phyloP scores from a whole-genome alignment of 129 eudicot genomes.

The Artemisia tridentata region DNA sequence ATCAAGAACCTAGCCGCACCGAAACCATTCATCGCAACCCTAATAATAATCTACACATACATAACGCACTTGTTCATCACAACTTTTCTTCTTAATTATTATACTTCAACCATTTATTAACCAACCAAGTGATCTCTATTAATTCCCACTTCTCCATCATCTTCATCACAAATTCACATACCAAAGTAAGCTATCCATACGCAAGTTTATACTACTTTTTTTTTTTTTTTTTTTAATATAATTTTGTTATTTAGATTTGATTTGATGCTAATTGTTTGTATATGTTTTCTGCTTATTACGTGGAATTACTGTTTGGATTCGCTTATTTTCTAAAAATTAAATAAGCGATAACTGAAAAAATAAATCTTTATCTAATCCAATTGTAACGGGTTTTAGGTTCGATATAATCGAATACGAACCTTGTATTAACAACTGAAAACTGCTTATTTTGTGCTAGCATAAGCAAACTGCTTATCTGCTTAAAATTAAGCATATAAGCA shows the following conservation, averaged over 20 bases:
- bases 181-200: conserved; percentile 25
- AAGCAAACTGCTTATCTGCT: too few species aligned
- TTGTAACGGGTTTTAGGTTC: too few species aligned
- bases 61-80: background rate
- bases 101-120: background rate
- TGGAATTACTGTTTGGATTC: too few species aligned
- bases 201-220: background rate
- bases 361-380: too few species aligned
- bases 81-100: background rate
- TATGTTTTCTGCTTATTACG: conserved; percentile 6
- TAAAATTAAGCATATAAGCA: too few species aligned
- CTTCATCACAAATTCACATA: conserved; percentile 24
- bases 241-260: conserved; percentile 13
- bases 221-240: background rate
- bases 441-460: too few species aligned
- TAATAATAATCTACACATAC: background rate
- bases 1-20: too few species aligned
- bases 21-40: too few species aligned
- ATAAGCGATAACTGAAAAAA: too few species aligned
- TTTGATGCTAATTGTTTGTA: conserved; percentile 9
- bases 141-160: background rate
- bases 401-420: too few species aligned
- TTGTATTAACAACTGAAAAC: too few species aligned
- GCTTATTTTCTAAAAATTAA: too few species aligned
- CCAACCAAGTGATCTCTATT: conserved; percentile 1